These are phyloP conservation scores for Achlya hypogyna DNA, from an alignment of 352 stramenopile species.

Conservation along the genomic window DNA sequence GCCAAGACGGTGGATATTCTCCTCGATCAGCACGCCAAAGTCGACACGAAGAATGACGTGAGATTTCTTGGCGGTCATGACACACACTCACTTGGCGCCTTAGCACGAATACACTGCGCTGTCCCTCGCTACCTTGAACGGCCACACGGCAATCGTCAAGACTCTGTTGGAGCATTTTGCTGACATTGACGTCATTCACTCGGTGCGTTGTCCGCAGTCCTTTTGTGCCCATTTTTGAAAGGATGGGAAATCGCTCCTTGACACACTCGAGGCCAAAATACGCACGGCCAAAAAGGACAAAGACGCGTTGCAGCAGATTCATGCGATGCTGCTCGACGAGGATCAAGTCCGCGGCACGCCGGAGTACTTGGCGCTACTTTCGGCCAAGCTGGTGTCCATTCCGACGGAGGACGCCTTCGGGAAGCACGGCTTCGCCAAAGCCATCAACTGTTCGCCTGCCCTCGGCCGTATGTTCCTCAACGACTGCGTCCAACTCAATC, in stretches of 20 bases:
- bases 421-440: slow-evolving; percentile 5
- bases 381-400: background rate
- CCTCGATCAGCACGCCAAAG: background rate
- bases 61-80: background rate
- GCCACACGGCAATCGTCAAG: slow-evolving; percentile 9
- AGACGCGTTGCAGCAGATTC: background rate
- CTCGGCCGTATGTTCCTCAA: slow-evolving; percentile 15
- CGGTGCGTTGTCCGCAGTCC: background rate
- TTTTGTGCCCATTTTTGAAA: background rate
- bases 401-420: slow-evolving; percentile 1
- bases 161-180: background rate
- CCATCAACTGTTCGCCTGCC: slow-evolving; percentile 9
- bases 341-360: slow-evolving; percentile 3
- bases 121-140: background rate
- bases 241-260: background rate
- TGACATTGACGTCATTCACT: slow-evolving; percentile 13
- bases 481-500: slow-evolving; percentile 11
- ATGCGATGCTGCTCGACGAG: background rate
- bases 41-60: background rate
- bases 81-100: background rate
- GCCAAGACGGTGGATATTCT: background rate
- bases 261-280: background rate
- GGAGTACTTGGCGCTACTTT: background rate
- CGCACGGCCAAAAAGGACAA: background rate
- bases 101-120: background rate